A percentile compares a stretch with the other conserved stretches of the same genome.
These are phyloP conservation scores for Cryptococcus sp. DNA, from an alignment of 1,284 basidiomycete species.

Conservation along the genomic window DNA sequence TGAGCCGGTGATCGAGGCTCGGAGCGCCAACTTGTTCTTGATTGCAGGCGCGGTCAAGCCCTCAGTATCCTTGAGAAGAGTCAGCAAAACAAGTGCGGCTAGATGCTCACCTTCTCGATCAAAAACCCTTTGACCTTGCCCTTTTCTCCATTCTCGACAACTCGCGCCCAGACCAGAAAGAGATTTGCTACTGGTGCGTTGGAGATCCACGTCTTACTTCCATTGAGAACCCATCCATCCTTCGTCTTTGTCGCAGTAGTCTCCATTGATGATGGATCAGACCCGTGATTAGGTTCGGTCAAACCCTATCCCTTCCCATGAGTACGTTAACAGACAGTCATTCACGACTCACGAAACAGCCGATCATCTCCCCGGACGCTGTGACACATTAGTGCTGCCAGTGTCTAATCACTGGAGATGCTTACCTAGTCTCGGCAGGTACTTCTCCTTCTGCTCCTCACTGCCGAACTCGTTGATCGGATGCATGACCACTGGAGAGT, in stretches of 20 bases:
- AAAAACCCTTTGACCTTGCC: conserved; percentile 88
- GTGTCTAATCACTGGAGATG: not conserved
- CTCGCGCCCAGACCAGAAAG: conserved; percentile 83
- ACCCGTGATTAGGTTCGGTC: conserved; percentile 96
- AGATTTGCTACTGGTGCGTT: conserved; percentile 83
- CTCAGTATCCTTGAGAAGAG: conserved; percentile 63
- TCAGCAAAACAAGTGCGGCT: not conserved
- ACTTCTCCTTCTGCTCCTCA: conserved; percentile 87
- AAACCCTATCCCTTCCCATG: conserved; percentile 59
- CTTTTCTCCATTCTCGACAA: conserved; percentile 53
- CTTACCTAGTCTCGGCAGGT: conserved; percentile 76
- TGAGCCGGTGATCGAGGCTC: conserved; percentile 87
- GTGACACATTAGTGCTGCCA: not conserved
- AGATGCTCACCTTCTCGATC: conserved; percentile 70
- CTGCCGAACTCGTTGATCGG: conserved; percentile 92
- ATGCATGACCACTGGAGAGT: conserved; percentile 78
- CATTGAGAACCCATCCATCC: conserved; percentile 82
- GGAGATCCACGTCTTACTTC: conserved; percentile 96
- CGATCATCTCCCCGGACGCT: conserved; percentile 85
- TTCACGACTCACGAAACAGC: conserved; percentile 77
- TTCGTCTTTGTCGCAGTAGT: conserved; percentile 81
- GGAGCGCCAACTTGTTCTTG: conserved; percentile 88
- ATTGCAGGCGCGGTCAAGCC: conserved; percentile 86
- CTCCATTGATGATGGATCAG: conserved; percentile 91
- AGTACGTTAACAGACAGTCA: not conserved